phyloP scores from a whole-genome alignment of 2,329 filamentous ascomycete species.

The Pezicula neosporulosa region DNA sequence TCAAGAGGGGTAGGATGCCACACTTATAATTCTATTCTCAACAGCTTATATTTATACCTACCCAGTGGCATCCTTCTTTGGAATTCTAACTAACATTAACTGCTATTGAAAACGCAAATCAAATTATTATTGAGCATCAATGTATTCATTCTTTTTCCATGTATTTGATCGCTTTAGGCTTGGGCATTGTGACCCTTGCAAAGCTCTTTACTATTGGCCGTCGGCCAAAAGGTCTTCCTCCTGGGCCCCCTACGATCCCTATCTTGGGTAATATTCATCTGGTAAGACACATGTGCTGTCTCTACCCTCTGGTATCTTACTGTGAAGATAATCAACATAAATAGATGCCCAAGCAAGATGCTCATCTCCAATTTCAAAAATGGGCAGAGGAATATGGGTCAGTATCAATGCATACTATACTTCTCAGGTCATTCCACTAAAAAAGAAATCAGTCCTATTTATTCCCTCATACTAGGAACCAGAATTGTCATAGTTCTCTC shows the following conservation, averaged over 20 bases:
- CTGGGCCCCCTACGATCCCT: constrained; percentile 15
- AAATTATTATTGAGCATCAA: no score
- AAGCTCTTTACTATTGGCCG: constrained; percentile 4
- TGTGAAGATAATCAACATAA: no score
- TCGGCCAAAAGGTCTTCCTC: constrained; percentile 9
- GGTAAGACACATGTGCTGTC: neutral
- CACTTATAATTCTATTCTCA: no score
- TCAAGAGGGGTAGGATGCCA: no score
- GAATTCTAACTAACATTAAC: no score
- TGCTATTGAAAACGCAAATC: no score
- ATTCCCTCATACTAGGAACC: constrained; percentile 17
- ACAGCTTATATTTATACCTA: no score
- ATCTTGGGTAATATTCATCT: constrained; percentile 13
- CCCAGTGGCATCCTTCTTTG: no score
- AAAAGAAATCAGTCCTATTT: constrained; percentile 21
- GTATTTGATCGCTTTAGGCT: neutral
- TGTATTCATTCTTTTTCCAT: no score
- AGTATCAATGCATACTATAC: neutral
- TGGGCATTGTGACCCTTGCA: neutral
- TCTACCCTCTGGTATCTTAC: neutral
- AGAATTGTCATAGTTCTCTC: constrained; percentile 13
- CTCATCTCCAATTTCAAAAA: constrained; percentile 11
- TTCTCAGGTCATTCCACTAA: neutral
- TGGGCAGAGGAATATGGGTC: constrained; percentile 18
- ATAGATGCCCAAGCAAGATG: constrained; percentile 8